Evolutionary conservation across 176 grass and related monocot species (phyloP), one percentile per base, ranked within the genome.

Genomic region (Carex pumila): DNA sequence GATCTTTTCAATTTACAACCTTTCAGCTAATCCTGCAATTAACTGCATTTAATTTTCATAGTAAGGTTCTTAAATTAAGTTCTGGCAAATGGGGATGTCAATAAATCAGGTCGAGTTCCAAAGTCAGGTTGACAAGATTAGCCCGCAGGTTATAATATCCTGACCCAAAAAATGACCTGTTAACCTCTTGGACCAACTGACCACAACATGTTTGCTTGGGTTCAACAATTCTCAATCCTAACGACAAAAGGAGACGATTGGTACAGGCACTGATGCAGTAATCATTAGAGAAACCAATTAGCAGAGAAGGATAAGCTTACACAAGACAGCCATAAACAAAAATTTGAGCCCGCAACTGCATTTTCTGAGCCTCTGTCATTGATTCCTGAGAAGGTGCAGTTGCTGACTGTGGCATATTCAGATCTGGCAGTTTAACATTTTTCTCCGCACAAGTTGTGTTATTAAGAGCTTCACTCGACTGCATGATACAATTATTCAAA

Each of bases 271-370:
- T 9, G 49, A n/a, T n/a, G 4, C 68, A 79, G 3, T 57, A 80
- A 61, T 14, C 14, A 59, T 41, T 52, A 72, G 49, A 76, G 12
- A 18, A 55, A 31, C n/a, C 5, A 61, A 39, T 80, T 60, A 79
- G 11, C 18, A 79, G 43, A 79, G 34, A 43, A 84, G 18, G 14
- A 59, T 55, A 25, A 71, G 84, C 88, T 89, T 75, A 89, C 88
- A 86, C 65, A 6, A 89, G 84, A 41, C 84, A 86, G 32, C 84
- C 84, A 84, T 86, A 89, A 66, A 89, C 88, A 89, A 79, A 86
- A 58, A 89, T 89, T 59, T 89, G 88, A 29, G 88, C 88, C 30
- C 88, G 77, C 84, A 89, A 61, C 85, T 89, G 88, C 60, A 89
- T 58, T 86, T 89, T 76, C 15, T 86, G 88, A 25, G 66, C 30